Evolutionary conservation across 1,139 yeast genomes (phyloP).

Genomic region (Meyerozyma athensensis): DNA sequence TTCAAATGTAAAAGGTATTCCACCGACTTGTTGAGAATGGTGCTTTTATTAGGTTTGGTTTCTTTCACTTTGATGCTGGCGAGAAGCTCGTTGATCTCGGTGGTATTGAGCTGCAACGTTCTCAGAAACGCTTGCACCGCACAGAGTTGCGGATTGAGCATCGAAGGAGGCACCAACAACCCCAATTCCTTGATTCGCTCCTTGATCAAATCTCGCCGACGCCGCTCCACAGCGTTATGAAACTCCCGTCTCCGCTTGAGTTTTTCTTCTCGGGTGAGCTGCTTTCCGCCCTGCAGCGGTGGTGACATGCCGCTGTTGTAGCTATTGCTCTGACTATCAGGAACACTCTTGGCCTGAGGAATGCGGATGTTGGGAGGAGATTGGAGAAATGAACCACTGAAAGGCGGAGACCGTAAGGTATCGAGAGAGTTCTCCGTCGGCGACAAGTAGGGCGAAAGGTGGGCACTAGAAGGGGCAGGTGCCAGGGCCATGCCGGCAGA

Average conservation of each 20-base stretch:
- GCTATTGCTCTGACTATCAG: constrained; percentile 2
- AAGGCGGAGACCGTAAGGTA: constrained; percentile 27
- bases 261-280: constrained; percentile 64
- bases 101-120: constrained; percentile 26
- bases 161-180: constrained; percentile 63
- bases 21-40: constrained; percentile 62
- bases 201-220: constrained; percentile 73
- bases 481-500: constrained; percentile 1
- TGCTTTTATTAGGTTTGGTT: constrained; percentile 67
- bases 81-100: constrained; percentile 35
- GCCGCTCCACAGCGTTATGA: constrained; percentile 77
- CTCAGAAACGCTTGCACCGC: constrained; percentile 46
- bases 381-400: constrained; percentile 26
- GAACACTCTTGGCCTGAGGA: neutral
- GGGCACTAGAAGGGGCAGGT: neutral
- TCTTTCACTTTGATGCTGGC: constrained; percentile 50
- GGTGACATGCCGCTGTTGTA: constrained; percentile 3
- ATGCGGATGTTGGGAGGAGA: constrained; percentile 25
- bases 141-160: constrained; percentile 47
- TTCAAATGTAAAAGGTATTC: constrained; percentile 59
- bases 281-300: constrained; percentile 21
- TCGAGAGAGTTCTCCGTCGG: constrained; percentile 21
- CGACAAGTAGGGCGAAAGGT: neutral
- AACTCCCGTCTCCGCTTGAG: constrained; percentile 66
- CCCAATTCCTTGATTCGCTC: constrained; percentile 73